Base-by-base conservation (phyloP, 164 flowering plant species). In the Tetracentron sinense region DNA sequence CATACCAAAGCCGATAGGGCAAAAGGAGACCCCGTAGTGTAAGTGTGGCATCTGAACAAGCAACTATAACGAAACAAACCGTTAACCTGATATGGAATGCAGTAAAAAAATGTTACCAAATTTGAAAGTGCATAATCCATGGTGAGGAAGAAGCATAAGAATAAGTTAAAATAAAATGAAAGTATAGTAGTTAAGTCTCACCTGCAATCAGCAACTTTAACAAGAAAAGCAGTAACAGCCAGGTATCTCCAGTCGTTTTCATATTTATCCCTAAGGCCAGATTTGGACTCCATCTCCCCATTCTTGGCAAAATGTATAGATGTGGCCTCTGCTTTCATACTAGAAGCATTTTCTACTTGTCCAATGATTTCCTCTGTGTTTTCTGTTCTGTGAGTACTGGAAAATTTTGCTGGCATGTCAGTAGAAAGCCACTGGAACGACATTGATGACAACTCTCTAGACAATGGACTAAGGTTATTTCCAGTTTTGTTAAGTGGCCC, bases 241-340 rank as follows among this genome's bases (percentile, higher is more conserved):
- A 95, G 73, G 77, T 92, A 92, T 81, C 99, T 83, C 97, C 92
- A 90, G 74, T 95, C 99, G 83, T 90, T 85, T 74, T 89, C 97
- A 76, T 38, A 69, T 49, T 70, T 74, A 62, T 86, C 83, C 35
- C 31, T 61, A 29, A 27, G 46, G 50, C 16, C 49, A 31, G 21
- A n/a, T 62, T 71, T 74, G 20, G 77, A 57, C 19, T 60, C 73
- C 69, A 58, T 15, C 29, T 72, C 66, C 44, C 23, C 56, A 7
- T 50, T 66, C 58, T 65, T 71, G 19, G 59, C 28, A 55, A 46
- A 25, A 35, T 6, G 14, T 42, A 23, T 23, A 60, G 69, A 61
- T 23, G 54, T 30, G 33, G 61, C 50, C 63, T 54, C 62, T 48
- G 68, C 21, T 35, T 61, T 63, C 21, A 54, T 15, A 71, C 53